These are phyloP conservation scores for Lodderomyces pseudojiufengensis DNA, from an alignment of 1,139 yeast species.

Conservation along the genomic window DNA sequence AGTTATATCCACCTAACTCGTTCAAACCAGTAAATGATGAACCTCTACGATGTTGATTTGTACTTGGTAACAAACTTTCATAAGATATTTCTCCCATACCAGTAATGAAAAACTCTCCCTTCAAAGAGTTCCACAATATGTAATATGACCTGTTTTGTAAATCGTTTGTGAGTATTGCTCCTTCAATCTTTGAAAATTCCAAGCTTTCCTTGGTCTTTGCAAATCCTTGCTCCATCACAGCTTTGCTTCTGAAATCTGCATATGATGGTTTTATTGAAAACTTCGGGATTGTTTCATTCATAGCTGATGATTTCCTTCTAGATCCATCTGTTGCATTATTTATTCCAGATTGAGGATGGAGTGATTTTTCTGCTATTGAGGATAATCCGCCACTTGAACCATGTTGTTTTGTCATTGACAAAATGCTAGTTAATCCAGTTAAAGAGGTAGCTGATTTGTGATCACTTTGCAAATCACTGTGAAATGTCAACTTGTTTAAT, in stretches of 20 bases:
- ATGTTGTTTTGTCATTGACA: conserved; percentile 20
- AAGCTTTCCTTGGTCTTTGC: conserved; percentile 8
- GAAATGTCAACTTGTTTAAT: conserved; percentile 33
- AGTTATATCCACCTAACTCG: conserved; percentile 41
- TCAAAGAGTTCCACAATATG: conserved; percentile 31
- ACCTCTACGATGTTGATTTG: conserved; percentile 26
- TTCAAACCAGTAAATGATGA: conserved; percentile 38
- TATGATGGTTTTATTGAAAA: conserved; percentile 33
- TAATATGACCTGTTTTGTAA: conserved; percentile 36
- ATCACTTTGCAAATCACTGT: conserved; percentile 33
- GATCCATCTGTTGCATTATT: neutral
- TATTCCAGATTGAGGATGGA: neutral
- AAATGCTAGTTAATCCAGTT: conserved; percentile 27
- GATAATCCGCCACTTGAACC: conserved; percentile 24
- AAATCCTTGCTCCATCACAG: conserved; percentile 11
- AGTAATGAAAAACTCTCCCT: conserved; percentile 23
- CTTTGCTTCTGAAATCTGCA: conserved; percentile 12
- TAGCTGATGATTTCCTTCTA: conserved; percentile 29
- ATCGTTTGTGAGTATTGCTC: conserved; percentile 41
- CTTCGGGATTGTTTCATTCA: conserved; percentile 25
- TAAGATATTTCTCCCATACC: conserved; percentile 37
- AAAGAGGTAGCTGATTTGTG: conserved; percentile 36
- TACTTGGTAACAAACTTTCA: conserved; percentile 10
- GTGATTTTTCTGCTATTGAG: conserved; percentile 15
- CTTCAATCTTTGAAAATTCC: conserved; percentile 26